phyloP scores from a whole-genome alignment of 257 asterid species.

The Solanum paucissectum region DNA sequence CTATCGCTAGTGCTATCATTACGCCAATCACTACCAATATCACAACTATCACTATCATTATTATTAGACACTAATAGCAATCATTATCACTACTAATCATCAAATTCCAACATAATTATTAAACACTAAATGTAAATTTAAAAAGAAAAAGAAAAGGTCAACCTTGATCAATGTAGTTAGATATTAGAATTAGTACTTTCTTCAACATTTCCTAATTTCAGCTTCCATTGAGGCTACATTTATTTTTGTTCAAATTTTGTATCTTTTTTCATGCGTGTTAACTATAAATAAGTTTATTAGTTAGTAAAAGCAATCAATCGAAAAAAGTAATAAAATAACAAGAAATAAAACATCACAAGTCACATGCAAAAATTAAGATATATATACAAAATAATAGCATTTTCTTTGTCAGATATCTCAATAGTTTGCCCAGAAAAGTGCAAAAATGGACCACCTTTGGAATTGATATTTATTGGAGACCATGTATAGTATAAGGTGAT shows the following conservation, averaged over 20 bases:
- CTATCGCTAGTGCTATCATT: not conserved
- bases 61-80: not conserved
- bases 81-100: not conserved
- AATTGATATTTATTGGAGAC: not conserved
- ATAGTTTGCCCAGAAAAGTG: not conserved
- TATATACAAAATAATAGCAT: not conserved
- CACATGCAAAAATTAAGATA: not conserved
- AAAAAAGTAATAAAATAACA: not conserved
- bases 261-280: not conserved
- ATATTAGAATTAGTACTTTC: not conserved
- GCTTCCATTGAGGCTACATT: not conserved
- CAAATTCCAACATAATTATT: too few relatives aligned
- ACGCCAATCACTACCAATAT: not conserved
- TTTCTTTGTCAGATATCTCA: not conserved
- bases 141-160: too few relatives aligned
- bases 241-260: not conserved
- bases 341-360: not conserved
- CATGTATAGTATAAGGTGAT: not conserved
- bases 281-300: not conserved
- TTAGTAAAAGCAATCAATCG: not conserved
- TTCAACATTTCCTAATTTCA: not conserved
- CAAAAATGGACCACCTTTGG: not conserved
- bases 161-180: not conserved
- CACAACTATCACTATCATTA: not conserved
- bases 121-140: too few relatives aligned